A percentile compares a stretch with the other conserved stretches of the same genome.
These are phyloP conservation scores for Colletotrichum sp. DNA, from an alignment of 2,329 filamentous ascomycete species.

Conservation along the genomic window DNA sequence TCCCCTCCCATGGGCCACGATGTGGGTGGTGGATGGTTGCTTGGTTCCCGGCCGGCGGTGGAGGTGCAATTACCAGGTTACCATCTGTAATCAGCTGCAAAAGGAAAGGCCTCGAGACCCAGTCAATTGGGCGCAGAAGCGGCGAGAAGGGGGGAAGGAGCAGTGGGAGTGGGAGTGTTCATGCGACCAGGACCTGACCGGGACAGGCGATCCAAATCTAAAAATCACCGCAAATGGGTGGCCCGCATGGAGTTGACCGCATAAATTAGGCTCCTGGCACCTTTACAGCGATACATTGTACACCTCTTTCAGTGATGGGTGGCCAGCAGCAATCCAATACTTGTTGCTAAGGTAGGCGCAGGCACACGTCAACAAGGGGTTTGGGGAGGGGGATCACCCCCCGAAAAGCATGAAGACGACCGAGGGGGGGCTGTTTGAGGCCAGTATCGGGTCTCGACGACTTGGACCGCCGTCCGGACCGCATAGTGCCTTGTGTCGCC, in stretches of 20 bases:
- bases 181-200: conserved; percentile 20
- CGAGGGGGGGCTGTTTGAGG: conserved; percentile 18
- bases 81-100: conserved; percentile 21
- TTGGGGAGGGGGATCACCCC: not conserved
- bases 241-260: conserved; percentile 8
- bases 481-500: not conserved
- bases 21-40: not conserved
- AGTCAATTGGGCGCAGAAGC: conserved; percentile 18
- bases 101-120: conserved; percentile 13
- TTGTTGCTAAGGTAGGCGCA: not conserved
- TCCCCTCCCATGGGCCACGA: not conserved
- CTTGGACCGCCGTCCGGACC: not conserved
- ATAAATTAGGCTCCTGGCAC: conserved; percentile 18
- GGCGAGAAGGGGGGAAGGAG: not conserved
- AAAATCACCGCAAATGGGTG: conserved; percentile 1
- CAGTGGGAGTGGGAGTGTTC: conserved; percentile 3
- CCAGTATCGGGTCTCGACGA: conserved; percentile 4
- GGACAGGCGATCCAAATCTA: conserved; percentile 23
- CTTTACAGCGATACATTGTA: not conserved
- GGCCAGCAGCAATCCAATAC: not conserved
- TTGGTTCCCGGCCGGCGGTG: not conserved
- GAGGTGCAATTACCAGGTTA: conserved; percentile 21
- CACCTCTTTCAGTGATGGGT: not conserved
- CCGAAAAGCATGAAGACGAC: not conserved
- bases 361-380: not conserved